Evolutionary conservation across 2,329 filamentous ascomycete species (phyloP).

Genomic region (Coniochaeta hoffmannii): DNA sequence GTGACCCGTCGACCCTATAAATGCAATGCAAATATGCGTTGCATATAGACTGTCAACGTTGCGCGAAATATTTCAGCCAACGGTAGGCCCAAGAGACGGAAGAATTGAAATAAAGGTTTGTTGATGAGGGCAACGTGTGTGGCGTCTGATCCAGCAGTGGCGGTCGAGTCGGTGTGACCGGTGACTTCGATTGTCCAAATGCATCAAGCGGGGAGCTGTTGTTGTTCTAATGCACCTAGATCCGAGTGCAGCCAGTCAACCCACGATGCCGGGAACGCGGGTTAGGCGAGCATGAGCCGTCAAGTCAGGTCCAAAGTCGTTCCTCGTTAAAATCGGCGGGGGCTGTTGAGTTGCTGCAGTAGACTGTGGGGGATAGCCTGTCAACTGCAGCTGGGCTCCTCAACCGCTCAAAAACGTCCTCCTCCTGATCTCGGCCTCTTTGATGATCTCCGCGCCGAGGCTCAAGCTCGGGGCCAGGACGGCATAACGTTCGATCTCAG

Average conservation of each 20-base stretch:
- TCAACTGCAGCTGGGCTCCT: constrained; percentile 13
- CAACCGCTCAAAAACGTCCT: constrained; percentile 52
- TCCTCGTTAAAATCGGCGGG: neutral
- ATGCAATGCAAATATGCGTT: neutral
- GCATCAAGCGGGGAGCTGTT: neutral
- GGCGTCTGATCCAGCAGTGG: neutral
- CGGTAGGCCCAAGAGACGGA: neutral
- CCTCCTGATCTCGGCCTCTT: constrained; percentile 68
- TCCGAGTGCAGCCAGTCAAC: neutral
- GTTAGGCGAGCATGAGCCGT: neutral
- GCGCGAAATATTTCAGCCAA: neutral
- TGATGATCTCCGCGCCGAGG: constrained; percentile 72
- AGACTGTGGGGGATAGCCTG: neutral
- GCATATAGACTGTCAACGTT: neutral
- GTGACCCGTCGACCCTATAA: neutral
- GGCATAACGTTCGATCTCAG: constrained; percentile 67
- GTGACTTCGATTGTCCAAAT: neutral
- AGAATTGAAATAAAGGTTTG: neutral
- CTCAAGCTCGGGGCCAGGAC: constrained; percentile 69
- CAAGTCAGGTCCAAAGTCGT: neutral
- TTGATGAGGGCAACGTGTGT: neutral
- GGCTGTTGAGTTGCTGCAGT: constrained; percentile 1
- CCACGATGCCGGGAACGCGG: neutral
- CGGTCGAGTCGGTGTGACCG: neutral
- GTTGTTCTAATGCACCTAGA: neutral